phyloP scores from a whole-genome alignment of 306 rosid species.

The Senna tora region DNA sequence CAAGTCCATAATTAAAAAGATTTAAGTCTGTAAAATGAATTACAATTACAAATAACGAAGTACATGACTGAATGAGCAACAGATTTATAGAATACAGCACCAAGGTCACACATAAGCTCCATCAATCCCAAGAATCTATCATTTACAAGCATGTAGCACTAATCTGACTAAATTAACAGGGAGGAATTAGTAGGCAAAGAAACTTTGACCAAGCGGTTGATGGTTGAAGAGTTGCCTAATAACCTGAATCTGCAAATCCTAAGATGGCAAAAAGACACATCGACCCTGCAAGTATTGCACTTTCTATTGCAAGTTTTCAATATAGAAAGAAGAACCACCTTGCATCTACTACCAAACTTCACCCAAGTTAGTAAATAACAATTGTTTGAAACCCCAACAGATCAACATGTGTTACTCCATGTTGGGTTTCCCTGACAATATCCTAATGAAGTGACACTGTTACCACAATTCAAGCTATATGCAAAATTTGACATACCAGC shows the following conservation, averaged over 20 bases:
- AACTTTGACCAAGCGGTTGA: neutral
- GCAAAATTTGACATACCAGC: conserved; percentile 58
- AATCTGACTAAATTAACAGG: neutral
- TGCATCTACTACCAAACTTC: conserved; percentile 7
- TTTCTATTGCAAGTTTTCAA: conserved; percentile 3
- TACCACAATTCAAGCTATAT: conserved; percentile 10
- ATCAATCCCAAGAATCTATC: no score
- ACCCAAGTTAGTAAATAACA: conserved; percentile 22
- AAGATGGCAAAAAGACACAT: neutral
- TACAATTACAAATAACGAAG: neutral
- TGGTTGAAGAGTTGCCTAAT: neutral
- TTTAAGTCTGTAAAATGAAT: conserved; percentile 8
- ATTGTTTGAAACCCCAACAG: neutral
- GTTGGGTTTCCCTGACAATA: neutral
- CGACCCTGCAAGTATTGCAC: neutral
- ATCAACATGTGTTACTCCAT: conserved; percentile 25
- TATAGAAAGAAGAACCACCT: neutral
- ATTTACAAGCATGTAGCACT: no score
- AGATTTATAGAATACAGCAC: conserved; percentile 28
- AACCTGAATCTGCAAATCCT: neutral
- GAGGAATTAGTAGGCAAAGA: conserved; percentile 1
- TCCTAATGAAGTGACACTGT: conserved; percentile 22
- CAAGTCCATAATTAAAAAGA: conserved; percentile 11
- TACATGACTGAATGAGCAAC: conserved; percentile 27
- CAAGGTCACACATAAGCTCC: neutral